Base-by-base conservation (phyloP, 2,329 filamentous ascomycete genomes). In the Penicillium sp. region DNA sequence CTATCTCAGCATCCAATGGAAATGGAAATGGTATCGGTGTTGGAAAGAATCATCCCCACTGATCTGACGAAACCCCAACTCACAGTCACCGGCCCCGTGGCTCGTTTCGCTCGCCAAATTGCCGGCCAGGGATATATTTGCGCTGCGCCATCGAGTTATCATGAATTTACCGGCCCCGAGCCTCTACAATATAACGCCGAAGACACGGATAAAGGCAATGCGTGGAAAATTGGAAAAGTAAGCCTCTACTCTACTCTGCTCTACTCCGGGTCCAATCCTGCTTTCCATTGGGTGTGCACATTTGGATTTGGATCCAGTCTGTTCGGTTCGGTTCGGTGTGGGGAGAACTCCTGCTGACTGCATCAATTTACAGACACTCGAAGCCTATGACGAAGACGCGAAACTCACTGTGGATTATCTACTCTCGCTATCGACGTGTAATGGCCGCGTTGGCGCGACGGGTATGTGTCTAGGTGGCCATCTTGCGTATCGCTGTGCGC, bases 401-500 rank as follows among this genome's bases (percentile, higher is more conserved):
- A 78, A 78, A 52, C 79, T 85, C 34, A 82, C 85, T 3, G 84
- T 93, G 29, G 85, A 90, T 68, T 77, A 85, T 54, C 83, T 94
- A 24, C 79, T 93, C 3, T 82, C 80, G 20, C 80, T 91, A 18
- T 81, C 84, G 4, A 91, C 88, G n/a, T 90, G 91, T 73, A 95
- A 86, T 55, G 91, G 91, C 43, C 82, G 84, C 29, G 83, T 96
- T 60, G 90, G 90, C 39, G 79, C 87, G 4, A 91, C 89, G 10
- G 90, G 90, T 54, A 97, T 97, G 92, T 97, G 92, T 71, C 84
- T 97, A 1, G 93, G 93, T 46, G 92, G 93, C 1, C 93, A 97
- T 68, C 83, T 97, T 15, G 90, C 89, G 72, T 88, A 84, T 68
- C 79, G 86, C 34, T 84, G 81, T 62, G 85, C 86, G 63, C 80